phyloP scores from a whole-genome alignment of 2,329 filamentous ascomycete genomes.

The Paraphaeosphaeria sporulosa region DNA sequence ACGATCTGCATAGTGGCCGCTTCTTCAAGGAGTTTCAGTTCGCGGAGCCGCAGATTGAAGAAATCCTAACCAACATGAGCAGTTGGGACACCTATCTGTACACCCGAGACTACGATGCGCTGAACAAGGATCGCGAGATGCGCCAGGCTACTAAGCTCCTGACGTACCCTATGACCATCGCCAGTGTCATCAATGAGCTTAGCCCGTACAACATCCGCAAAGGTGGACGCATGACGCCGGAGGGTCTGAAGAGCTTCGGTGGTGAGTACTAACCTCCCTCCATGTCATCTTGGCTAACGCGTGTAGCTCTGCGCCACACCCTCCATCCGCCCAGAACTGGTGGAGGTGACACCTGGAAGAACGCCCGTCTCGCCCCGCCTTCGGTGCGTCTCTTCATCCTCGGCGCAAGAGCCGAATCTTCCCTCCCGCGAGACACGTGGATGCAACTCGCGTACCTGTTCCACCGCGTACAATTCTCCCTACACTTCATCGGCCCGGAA shows the following conservation, averaged over 20 bases:
- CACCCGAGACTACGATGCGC: conserved; percentile 86
- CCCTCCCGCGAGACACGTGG: conserved; percentile 92
- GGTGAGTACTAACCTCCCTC: conserved; percentile 64
- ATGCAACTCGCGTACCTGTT: conserved; percentile 93
- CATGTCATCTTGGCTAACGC: conserved; percentile 21
- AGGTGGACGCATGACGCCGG: conserved; percentile 78
- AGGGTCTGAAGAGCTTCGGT: conserved; percentile 92
- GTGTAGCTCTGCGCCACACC: conserved; percentile 84
- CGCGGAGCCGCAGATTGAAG: conserved; percentile 87
- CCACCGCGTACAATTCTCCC: conserved; percentile 85
- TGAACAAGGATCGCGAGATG: conserved; percentile 90
- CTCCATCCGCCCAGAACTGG: conserved; percentile 87
- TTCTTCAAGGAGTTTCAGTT: conserved; percentile 95
- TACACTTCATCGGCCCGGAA: conserved; percentile 95
- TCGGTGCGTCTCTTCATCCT: conserved; percentile 92
- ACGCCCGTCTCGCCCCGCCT: conserved; percentile 82
- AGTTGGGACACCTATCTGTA: conserved; percentile 99
- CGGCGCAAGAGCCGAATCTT: conserved; percentile 96
- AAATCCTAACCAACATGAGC: conserved; percentile 93
- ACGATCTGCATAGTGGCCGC: conserved; percentile 88
- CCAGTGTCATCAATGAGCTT: conserved; percentile 89
- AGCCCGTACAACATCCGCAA: conserved; percentile 87
- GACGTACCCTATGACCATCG: conserved; percentile 92
- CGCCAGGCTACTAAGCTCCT: conserved; percentile 90
- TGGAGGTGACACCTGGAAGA: conserved; percentile 75